Evolutionary conservation across 2,329 filamentous ascomycete genomes (phyloP), one percentile per base, ranked within the genome.

Genomic region (Aspergillus sp.): DNA sequence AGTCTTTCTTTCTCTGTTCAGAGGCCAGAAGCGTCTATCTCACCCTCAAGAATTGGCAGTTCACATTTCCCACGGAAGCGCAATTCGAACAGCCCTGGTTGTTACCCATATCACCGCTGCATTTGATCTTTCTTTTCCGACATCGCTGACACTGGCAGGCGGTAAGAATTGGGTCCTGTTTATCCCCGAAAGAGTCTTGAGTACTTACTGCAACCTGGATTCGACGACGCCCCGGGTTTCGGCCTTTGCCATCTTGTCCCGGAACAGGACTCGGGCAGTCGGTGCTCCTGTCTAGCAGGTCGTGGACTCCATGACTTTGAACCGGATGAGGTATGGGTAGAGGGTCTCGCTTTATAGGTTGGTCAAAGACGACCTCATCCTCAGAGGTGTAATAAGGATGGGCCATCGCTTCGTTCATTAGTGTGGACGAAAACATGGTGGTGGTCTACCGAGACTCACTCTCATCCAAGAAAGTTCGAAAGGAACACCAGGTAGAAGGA

Each of bases 81-180:
- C 94, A 98, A 74, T 93, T 96, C 11, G 84, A 81, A 76, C 94
- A 98, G n/a, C 88, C 87, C 45, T 81, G 78, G n/a, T 89, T 90
- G 69, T 89, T 86, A 32, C 90, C 90, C 36, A 84, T 82, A 72
- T 96, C 92, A 49, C 94, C 94, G 70, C 90, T 96, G 79, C 94
- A 98, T 67, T 91, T 89, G 69, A 98, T 98, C 81, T 98, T 98
- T 60, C 94, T 86, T 78, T 94, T 93, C 61, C 94, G 87, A 77
- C 94, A 98, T 66, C 94, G 87, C 39, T 87, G 86, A 75, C 94
- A 98, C 94, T 97, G 16, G 65, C 20, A 11, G 26, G 20, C 56
- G 49, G 18, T 65, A 49, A 68, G 62, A 54, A 32, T 6, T 11
- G 16, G 29, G 49, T 31, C 6, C 45, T 9, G 18, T 51, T 52